Evolutionary conservation across 2,329 filamentous ascomycete species (phyloP).

Genomic region (Leptographium lundbergii): DNA sequence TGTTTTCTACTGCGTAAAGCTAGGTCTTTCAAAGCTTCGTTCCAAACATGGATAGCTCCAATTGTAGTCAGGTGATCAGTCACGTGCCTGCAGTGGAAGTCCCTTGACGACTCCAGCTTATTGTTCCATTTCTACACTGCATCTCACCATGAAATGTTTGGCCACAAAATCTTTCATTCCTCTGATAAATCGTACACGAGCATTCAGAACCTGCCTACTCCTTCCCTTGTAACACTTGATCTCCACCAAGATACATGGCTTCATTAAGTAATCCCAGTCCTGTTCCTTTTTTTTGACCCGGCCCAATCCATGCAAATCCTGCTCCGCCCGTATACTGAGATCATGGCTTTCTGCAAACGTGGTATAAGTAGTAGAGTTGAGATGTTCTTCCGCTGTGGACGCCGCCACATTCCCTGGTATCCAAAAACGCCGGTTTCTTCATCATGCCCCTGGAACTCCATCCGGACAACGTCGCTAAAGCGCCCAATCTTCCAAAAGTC

Average conservation of each 20-base stretch:
- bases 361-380: constrained; percentile 34
- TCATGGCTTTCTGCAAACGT: constrained; percentile 8
- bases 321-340: constrained; percentile 6
- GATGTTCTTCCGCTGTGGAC: constrained; percentile 31
- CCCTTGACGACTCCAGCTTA: too few species aligned
- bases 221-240: not conserved
- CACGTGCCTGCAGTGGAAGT: too few species aligned
- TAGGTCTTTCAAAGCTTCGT: constrained; percentile 4
- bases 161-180: constrained; percentile 1
- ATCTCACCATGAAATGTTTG: not conserved
- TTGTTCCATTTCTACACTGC: too few species aligned
- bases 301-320: constrained; percentile 3
- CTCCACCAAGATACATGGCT: not conserved
- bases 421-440: not conserved
- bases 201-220: constrained; percentile 4
- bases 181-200: constrained; percentile 5
- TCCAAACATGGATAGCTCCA: not conserved
- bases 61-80: not conserved
- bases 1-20: constrained; percentile 9
- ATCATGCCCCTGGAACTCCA: not conserved
- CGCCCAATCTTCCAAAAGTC: not conserved
- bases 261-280: not conserved
- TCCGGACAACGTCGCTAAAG: not conserved
- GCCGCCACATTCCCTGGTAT: constrained; percentile 11
- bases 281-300: not conserved